Base-by-base conservation (phyloP, 345 rosid genomes). In the Populus tremula region DNA sequence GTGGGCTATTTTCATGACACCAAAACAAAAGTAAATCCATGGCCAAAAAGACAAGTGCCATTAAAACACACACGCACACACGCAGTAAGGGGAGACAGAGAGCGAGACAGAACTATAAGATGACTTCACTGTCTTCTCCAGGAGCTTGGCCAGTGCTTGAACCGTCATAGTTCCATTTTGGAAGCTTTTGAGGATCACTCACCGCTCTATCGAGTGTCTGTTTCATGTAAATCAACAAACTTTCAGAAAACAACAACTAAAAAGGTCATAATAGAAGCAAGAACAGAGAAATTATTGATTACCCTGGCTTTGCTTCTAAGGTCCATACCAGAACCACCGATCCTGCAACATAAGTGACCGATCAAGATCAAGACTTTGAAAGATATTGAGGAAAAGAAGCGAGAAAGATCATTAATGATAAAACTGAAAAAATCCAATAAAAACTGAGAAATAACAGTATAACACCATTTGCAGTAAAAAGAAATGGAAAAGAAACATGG, bases 221-320 rank as follows among this genome's bases (percentile, higher is more conserved):
- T 27, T 71, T 33, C 43, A 38, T 21, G 62, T 49, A 18, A 75
- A 29, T 8, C 16, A 25, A 31, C 12, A 18, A 56, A 6, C 39
- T 21, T 36, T 18, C 31, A 8, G 5, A 11, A 41, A 65, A 39
- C 11, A 23, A 2, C 31, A 45, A 6, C 9, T 74, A 21, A 2
- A 49, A 29, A 21, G 11, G 27, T 14, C 39, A 12, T 10, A 31
- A 67, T 1, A 23, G n/a, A 36, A 47, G 4, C 65, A 10, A 2
- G 59, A 25, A 73, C 3, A 27, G 39, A 35, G 11, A 74, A 23
- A 20, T 5, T 5, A 36, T 10, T 5, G 45, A 31, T 41, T 39
- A 79, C 82, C 78, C 78, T 74, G 27, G 82, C 82, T 70, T 79
- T 79, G 78, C 82, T 79, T 27, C 82, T 49, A 39, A 79, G 4